These are phyloP conservation scores for Penicillium aurantiogriseum DNA, from an alignment of 2,329 filamentous ascomycete species.

Conservation along the genomic window DNA sequence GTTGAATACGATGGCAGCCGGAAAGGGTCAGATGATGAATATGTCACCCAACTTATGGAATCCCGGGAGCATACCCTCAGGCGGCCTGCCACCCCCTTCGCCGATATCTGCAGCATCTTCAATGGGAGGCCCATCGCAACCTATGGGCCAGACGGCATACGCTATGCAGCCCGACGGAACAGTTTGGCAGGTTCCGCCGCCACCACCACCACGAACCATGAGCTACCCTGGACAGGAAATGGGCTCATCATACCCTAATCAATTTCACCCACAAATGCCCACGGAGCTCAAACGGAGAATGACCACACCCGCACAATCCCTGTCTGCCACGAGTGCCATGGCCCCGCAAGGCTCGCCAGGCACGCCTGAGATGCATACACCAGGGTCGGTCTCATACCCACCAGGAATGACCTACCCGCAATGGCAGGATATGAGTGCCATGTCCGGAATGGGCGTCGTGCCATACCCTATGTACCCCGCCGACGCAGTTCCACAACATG, in stretches of 20 bases:
- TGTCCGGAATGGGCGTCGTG: conserved; percentile 33
- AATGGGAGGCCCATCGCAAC: conserved; percentile 33
- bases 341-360: conserved; percentile 27
- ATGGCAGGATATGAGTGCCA: conserved; percentile 32
- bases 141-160: conserved; percentile 31
- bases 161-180: conserved; percentile 38
- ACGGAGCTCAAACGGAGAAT: conserved; percentile 39
- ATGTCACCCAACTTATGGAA: conserved; percentile 35
- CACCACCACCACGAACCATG: conserved; percentile 32
- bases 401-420: conserved; percentile 30
- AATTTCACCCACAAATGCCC: conserved; percentile 31
- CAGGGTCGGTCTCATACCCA: conserved; percentile 33
- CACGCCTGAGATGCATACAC: conserved; percentile 27
- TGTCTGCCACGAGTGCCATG: conserved; percentile 18
- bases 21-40: conserved; percentile 36
- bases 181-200: conserved; percentile 35
- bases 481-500: conserved; percentile 28
- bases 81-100: conserved; percentile 28
- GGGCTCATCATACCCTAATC: conserved; percentile 27
- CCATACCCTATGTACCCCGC: conserved; percentile 35
- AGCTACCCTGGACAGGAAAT: conserved; percentile 37
- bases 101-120: conserved; percentile 32
- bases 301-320: conserved; percentile 35
- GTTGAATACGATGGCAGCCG: conserved; percentile 33
- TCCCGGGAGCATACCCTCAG: conserved; percentile 27